Evolutionary conservation across 331 rosid genomes (phyloP).

Genomic region (Acacia concinna): DNA sequence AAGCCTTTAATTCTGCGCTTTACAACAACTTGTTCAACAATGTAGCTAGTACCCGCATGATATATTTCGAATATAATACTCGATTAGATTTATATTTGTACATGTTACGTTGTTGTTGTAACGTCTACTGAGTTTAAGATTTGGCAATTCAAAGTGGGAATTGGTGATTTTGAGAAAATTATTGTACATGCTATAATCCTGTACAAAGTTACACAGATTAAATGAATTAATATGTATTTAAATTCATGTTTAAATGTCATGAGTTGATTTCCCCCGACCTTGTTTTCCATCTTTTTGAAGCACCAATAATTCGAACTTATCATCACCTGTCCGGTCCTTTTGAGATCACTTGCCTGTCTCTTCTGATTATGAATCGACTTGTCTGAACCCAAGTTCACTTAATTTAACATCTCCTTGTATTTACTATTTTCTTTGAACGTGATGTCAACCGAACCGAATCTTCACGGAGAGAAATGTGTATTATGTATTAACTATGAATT

Average conservation of each 20-base stretch:
- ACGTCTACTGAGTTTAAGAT: not conserved
- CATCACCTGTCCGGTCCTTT: not conserved
- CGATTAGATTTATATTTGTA: not conserved
- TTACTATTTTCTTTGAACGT: not conserved
- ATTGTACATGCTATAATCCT: not conserved
- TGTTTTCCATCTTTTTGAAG: not conserved
- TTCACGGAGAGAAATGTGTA: not conserved
- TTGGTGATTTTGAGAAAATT: not conserved
- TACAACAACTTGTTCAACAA: not conserved
- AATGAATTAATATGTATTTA: not conserved
- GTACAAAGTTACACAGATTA: not conserved
- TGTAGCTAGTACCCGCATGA: not conserved
- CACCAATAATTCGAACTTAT: not conserved
- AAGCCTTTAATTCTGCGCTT: slow-evolving; percentile 13
- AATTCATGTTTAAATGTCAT: not conserved
- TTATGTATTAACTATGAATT: not conserved
- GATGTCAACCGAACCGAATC: not conserved
- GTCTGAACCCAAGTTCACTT: not conserved
- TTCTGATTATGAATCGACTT: not conserved
- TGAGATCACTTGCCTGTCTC: not conserved
- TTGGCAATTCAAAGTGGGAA: not conserved
- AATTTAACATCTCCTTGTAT: not conserved
- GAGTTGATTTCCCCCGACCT: not conserved
- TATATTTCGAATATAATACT: slow-evolving; percentile 6
- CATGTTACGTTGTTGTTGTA: not conserved